Conservation (phyloP, 1,139 yeast species). For the Scheffersomyces illinoinensis region DNA sequence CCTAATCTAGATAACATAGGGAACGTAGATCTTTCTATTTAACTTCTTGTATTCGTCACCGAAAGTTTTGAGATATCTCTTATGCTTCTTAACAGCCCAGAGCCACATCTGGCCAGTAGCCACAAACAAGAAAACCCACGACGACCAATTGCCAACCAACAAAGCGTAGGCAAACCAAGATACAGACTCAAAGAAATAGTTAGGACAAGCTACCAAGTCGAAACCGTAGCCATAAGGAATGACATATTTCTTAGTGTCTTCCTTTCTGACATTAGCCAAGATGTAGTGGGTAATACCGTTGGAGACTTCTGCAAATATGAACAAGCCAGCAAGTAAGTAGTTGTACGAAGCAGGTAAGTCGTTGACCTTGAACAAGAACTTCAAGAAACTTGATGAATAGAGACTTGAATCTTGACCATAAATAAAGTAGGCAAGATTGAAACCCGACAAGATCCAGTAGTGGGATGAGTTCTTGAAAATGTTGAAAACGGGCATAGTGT, state of each 20-base stretch:
- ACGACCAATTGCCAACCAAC: conserved; percentile 75
- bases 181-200: conserved; percentile 83
- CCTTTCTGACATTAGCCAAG: conserved; percentile 56
- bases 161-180: conserved; percentile 72
- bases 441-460: conserved; percentile 88
- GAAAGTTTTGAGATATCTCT: conserved; percentile 65
- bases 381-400: conserved; percentile 14
- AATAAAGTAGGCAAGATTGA: conserved; percentile 64
- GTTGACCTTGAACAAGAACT: conserved; percentile 23
- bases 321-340: conserved; percentile 37
- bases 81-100: conserved; percentile 79
- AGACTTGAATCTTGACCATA: conserved; percentile 56
- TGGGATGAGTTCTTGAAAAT: conserved; percentile 87
- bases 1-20: conserved; percentile 35
- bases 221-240: conserved; percentile 52
- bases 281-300: conserved; percentile 70
- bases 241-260: conserved; percentile 39
- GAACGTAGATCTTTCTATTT: conserved; percentile 65
- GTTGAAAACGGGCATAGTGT: conserved; percentile 90
- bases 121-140: conserved; percentile 67
- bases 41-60: conserved; percentile 74
- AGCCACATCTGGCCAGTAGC: conserved; percentile 76
- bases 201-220: conserved; percentile 63
- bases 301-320: conserved; percentile 61
- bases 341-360: conserved; percentile 24